These are phyloP conservation scores for Pseudogymnoascus sp. DNA, from an alignment of 2,329 filamentous ascomycete genomes.

Conservation along the genomic window DNA sequence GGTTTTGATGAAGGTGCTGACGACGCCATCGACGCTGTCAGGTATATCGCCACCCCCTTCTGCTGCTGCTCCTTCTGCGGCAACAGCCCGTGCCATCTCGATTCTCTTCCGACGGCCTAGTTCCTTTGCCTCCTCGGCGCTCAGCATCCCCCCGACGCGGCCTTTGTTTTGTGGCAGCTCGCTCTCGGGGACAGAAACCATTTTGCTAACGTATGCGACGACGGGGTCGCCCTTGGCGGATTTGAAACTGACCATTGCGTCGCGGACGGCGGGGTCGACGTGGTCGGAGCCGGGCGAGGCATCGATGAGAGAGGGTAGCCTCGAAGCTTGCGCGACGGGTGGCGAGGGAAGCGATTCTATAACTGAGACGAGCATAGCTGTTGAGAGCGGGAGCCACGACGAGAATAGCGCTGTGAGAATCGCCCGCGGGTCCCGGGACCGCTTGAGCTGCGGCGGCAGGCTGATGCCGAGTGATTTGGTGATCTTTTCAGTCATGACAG, in stretches of 20 bases:
- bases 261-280: conserved; percentile 59
- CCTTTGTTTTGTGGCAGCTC: conserved; percentile 84
- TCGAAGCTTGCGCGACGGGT: conserved; percentile 64
- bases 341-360: conserved; percentile 89
- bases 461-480: conserved; percentile 82
- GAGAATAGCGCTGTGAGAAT: conserved; percentile 81
- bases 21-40: conserved; percentile 36
- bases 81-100: conserved; percentile 74
- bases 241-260: conserved; percentile 79
- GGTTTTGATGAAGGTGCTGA: conserved; percentile 45
- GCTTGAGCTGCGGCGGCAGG: conserved; percentile 73
- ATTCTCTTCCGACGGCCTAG: conserved; percentile 81
- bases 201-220: conserved; percentile 95
- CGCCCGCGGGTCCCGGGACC: conserved; percentile 74
- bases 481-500: conserved; percentile 80
- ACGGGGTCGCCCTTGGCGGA: conserved; percentile 63
- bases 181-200: conserved; percentile 90
- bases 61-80: conserved; percentile 27
- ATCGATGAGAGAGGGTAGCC: conserved; percentile 71
- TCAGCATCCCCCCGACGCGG: conserved; percentile 60
- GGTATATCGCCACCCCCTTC: background rate
- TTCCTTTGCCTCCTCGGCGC: conserved; percentile 81
- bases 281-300: conserved; percentile 67
- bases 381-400: conserved; percentile 86
- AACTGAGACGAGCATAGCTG: conserved; percentile 84